Evolutionary conservation across 305 asterid species (phyloP), one percentile per base, ranked within the genome.

Genomic region (Salvia sclarea): DNA sequence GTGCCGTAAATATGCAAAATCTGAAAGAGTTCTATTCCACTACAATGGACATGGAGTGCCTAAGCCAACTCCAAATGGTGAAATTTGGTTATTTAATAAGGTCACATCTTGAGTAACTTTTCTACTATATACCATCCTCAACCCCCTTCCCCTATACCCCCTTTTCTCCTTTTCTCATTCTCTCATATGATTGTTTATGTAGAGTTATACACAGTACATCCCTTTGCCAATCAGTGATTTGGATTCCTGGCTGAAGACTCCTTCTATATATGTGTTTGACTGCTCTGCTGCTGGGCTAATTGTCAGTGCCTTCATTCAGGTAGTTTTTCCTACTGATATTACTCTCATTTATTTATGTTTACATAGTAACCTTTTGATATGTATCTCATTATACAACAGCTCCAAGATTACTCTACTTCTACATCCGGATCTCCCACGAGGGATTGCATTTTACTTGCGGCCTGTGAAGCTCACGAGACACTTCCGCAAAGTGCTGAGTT

Each of bases 1-100:
- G 47, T 94, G 97, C 76, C 98, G 98, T 61, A 91, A 94, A 78
- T 81, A 81, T 83, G 99, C 98, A 9, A 94, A 94, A 78, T 82
- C 96, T 67, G 99, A 94, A 85, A 86, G 99, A 85, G 99, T 94
- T 74, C 82, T 94, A 48, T 91, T 87, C 81, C 99, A 94, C 80
- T 94, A 91, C 75, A 94, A 94, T 76, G 99, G 99, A 25, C 99
- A 94, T 82, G 99, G 99, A 70, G 99, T 94, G 76, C 99, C 99
- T 45, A 91, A 91, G 87, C 99, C 99, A 55, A 91, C 99, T 11
- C 83, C 93, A 11, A 94, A 81, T 77, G 99, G 99, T 76, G 99
- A 94, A 91, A 91, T 94, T 69, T 94, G 99, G 99, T 85, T 94
- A 69, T 94, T 89, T 72, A 94, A 94, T 73, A 94, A 89, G 98